phyloP scores from a whole-genome alignment of 2,329 filamentous ascomycete genomes.

The Sclerotinia minor region DNA sequence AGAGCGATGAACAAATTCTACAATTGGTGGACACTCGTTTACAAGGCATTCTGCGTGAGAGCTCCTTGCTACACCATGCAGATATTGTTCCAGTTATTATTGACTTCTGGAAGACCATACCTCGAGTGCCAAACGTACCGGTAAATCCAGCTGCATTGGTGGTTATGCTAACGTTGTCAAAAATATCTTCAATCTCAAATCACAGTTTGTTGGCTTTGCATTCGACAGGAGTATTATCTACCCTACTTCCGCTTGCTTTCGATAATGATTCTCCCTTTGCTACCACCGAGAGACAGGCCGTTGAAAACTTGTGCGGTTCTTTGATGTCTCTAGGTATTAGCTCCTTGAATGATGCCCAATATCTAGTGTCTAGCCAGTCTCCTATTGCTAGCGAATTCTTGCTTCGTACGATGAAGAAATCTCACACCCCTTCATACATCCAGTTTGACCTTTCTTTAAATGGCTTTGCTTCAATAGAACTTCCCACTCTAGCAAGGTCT shows the following conservation, averaged over 20 bases:
- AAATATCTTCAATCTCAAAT: slow-evolving; percentile 61
- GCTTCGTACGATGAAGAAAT: slow-evolving; percentile 69
- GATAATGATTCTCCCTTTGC: slow-evolving; percentile 52
- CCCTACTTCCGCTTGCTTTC: slow-evolving; percentile 64
- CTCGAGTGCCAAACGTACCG: slow-evolving; percentile 48
- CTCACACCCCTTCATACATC: slow-evolving; percentile 78
- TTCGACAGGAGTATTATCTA: slow-evolving; percentile 67
- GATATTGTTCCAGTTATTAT: slow-evolving; percentile 64
- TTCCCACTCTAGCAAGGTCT: slow-evolving; percentile 77
- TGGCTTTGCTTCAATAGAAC: slow-evolving; percentile 87
- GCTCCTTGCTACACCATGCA: slow-evolving; percentile 57
- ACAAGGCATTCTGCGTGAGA: slow-evolving; percentile 51
- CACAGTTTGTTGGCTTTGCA: slow-evolving; percentile 73
- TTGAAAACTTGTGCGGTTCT: slow-evolving; percentile 66
- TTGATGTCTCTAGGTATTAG: slow-evolving; percentile 76
- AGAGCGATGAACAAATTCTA: slow-evolving; percentile 34
- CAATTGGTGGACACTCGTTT: slow-evolving; percentile 45
- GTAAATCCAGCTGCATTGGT: slow-evolving; percentile 60
- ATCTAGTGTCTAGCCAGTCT: slow-evolving; percentile 59
- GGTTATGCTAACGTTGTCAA: slow-evolving; percentile 51
- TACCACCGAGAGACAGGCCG: slow-evolving; percentile 56
- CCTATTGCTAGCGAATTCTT: slow-evolving; percentile 65
- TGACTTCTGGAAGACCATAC: slow-evolving; percentile 64
- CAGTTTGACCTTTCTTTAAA: slow-evolving; percentile 90
- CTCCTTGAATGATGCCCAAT: slow-evolving; percentile 78